Evolutionary conservation across 768 basidiomycete species (phyloP), one percentile per base, ranked within the genome.

Genomic region (Amanita muscaria): DNA sequence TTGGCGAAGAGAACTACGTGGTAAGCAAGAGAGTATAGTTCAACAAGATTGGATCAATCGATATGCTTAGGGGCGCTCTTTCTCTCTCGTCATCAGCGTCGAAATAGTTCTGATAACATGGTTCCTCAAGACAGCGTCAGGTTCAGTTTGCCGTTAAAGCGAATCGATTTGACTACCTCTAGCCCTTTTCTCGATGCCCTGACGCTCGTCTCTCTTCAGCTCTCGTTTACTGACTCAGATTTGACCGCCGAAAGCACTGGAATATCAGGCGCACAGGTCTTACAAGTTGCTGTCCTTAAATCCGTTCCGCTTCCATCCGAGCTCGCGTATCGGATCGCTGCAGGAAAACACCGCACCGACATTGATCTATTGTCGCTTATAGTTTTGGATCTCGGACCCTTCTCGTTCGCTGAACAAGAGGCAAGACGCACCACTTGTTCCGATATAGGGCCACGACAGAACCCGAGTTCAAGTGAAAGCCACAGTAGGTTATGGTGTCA

Each of bases 1-100:
- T 12, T 79, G 76, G 75, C 60, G 67, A 30, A 60, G 64, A 40
- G 76, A 78, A 50, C 22, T 79, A 3, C 56, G 56, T 33, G 72
- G 74, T 66, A 41, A 18, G n/a, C n/a, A 58, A 47, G n/a, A 3
- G 45, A 40, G 12, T 22, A 12, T 22, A 9, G 24, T 18, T 25
- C 43, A 1, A 8, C 21, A 19, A 36, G 35, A 14, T 37, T 36
- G 19, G 23, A 23, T 29, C 43, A 23, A 30, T 12, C 7, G 24
- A 24, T 16, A 21, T 34, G 27, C 31, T n/a, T n/a, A 74, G 74
- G 66, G 31, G 67, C 71, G 10, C 30, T 75, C 8, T 74, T 69
- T 52, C 54, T 72, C 8, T 65, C 65, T 48, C 67, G 69, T 2
- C 74, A 72, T 50, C 64, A 62, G 41, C 65, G 70, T 42, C 61